These are phyloP conservation scores for Macrotyloma uniflorum DNA, from an alignment of 306 rosid genomes.

Conservation along the genomic window DNA sequence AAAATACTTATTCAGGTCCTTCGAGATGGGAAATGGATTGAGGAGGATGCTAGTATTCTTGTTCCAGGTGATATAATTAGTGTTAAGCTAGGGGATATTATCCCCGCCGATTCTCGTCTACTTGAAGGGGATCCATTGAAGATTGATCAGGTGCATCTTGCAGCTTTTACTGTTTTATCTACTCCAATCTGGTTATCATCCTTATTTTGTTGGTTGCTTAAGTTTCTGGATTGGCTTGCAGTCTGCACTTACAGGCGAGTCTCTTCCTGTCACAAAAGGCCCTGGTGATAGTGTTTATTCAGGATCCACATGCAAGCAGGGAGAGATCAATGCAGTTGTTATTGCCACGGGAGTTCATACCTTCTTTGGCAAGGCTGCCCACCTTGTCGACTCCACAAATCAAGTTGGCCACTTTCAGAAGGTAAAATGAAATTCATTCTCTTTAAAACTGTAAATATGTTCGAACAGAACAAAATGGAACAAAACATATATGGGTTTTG, in stretches of 20 bases:
- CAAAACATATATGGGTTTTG: too few relatives aligned
- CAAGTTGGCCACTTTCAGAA: slow-evolving; percentile 87
- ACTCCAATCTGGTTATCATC: slow-evolving; percentile 1
- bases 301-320: slow-evolving; percentile 89
- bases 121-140: slow-evolving; percentile 84
- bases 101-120: slow-evolving; percentile 89
- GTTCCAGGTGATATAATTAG: slow-evolving; percentile 86
- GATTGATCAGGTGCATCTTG: slow-evolving; percentile 73
- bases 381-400: slow-evolving; percentile 77
- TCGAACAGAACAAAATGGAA: too few relatives aligned
- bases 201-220: slow-evolving; percentile 24
- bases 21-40: slow-evolving; percentile 80
- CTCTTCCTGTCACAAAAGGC: slow-evolving; percentile 79
- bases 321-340: slow-evolving; percentile 84
- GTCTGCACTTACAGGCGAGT: slow-evolving; percentile 87
- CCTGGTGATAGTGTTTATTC: slow-evolving; percentile 73
- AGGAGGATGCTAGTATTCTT: slow-evolving; percentile 77
- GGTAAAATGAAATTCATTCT: slow-evolving; percentile 46
- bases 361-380: slow-evolving; percentile 90
- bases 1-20: slow-evolving; percentile 53
- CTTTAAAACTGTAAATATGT: neutral
- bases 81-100: slow-evolving; percentile 81
- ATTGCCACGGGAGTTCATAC: slow-evolving; percentile 89
- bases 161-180: neutral
- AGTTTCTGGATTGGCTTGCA: slow-evolving; percentile 35